These are phyloP conservation scores for Lycium barbarum DNA, from an alignment of 257 asterid species.

Conservation along the genomic window DNA sequence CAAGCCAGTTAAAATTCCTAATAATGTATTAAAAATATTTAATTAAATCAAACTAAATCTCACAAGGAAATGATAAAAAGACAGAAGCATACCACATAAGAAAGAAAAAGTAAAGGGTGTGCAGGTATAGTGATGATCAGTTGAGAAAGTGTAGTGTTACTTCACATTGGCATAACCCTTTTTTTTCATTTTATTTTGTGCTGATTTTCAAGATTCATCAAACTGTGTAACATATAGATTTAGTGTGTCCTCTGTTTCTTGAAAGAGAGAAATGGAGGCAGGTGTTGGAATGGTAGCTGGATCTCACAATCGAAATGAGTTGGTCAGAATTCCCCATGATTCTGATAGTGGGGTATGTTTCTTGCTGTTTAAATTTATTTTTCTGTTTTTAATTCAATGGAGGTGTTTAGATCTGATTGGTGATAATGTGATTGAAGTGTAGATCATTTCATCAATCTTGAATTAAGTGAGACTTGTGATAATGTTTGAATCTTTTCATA, in stretches of 20 bases:
- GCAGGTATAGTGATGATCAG: constrained; percentile 40
- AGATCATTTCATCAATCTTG: not conserved
- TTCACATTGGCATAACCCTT: constrained; percentile 26
- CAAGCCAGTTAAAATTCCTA: constrained; percentile 40
- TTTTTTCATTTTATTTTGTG: not conserved
- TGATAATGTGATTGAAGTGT: not conserved
- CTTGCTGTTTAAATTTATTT: not conserved
- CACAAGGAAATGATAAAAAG: constrained; percentile 41
- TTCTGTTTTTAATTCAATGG: not conserved
- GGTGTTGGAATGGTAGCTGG: constrained; percentile 90
- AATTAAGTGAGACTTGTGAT: not conserved
- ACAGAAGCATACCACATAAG: constrained; percentile 24
- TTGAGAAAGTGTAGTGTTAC: constrained; percentile 39
- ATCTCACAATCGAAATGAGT: constrained; percentile 77
- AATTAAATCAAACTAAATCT: constrained; percentile 25
- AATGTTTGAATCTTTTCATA: too few species aligned
- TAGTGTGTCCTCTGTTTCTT: constrained; percentile 26
- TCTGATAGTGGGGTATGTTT: constrained; percentile 76
- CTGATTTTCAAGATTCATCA: not conserved
- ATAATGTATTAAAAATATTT: constrained; percentile 21
- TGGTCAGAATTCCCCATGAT: constrained; percentile 74
- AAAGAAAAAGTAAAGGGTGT: constrained; percentile 27
- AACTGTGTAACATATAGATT: not conserved
- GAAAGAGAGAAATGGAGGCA: constrained; percentile 63
- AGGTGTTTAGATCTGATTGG: constrained; percentile 50